phyloP scores from a whole-genome alignment of 2,329 filamentous ascomycete species.

The Curvularia sp. region DNA sequence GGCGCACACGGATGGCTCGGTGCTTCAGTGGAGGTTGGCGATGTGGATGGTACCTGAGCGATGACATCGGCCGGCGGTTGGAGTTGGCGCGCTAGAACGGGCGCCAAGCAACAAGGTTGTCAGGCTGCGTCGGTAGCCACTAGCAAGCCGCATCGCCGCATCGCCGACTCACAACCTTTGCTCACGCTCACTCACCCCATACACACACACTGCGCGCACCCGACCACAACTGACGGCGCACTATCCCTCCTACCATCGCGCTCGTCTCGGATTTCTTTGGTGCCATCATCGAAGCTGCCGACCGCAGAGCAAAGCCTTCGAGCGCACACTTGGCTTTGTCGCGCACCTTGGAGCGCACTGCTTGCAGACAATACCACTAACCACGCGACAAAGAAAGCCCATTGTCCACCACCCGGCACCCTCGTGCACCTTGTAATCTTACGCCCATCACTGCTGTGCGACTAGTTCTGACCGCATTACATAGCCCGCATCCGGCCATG shows the following conservation, averaged over 20 bases:
- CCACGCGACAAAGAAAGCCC: slow-evolving; percentile 36
- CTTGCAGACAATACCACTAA: slow-evolving; percentile 15
- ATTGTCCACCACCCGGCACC: slow-evolving; percentile 25
- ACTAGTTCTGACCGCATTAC: slow-evolving; percentile 21
- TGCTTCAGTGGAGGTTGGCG: slow-evolving; percentile 7
- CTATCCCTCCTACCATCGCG: slow-evolving; percentile 15
- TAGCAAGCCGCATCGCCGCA: slow-evolving; percentile 17
- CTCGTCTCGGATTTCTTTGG: slow-evolving; percentile 15
- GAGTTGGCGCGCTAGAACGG: slow-evolving; percentile 15
- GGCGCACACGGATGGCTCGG: slow-evolving; percentile 4
- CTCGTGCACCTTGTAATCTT: slow-evolving; percentile 21
- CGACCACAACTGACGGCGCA: slow-evolving; percentile 23
- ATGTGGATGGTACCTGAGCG: slow-evolving; percentile 25
- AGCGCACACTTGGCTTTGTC: slow-evolving; percentile 11
- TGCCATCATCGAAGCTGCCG: slow-evolving; percentile 4
- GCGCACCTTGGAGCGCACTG: slow-evolving; percentile 19
- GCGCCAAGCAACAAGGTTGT: slow-evolving; percentile 23
- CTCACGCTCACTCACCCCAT: slow-evolving; percentile 10
- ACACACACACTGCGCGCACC: slow-evolving; percentile 19
- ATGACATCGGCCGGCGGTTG: slow-evolving; percentile 30
- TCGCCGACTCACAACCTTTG: slow-evolving; percentile 19
- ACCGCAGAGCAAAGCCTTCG: neutral
- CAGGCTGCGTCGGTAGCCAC: slow-evolving; percentile 5
- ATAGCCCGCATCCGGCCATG: slow-evolving; percentile 16
- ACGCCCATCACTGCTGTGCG: slow-evolving; percentile 14